Percentiles rank a stretch among this genome's conserved stretches.
Evolutionary conservation across 257 asterid genomes (phyloP).

Genomic region (Solanum verrucosum): DNA sequence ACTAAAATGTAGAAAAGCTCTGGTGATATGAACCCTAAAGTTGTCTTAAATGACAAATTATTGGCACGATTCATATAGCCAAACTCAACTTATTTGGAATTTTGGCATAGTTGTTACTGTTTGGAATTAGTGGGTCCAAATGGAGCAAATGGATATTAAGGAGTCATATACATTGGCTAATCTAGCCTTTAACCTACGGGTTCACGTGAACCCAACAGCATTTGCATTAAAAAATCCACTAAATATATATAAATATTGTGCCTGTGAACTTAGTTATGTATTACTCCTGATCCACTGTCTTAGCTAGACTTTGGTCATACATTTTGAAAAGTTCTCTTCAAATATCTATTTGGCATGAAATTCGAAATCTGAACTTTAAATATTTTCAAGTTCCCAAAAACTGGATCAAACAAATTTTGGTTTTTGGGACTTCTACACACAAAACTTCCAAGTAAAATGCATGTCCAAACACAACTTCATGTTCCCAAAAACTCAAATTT

Average conservation of each 20-base stretch:
- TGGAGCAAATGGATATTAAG: not conserved
- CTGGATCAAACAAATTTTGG: not conserved
- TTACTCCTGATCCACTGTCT: not conserved
- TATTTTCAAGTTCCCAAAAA: not conserved
- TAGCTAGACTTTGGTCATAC: not conserved
- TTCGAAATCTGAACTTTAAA: not conserved
- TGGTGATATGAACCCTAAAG: not conserved
- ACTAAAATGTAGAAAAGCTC: not conserved
- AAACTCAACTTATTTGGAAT: not conserved
- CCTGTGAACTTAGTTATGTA: not conserved
- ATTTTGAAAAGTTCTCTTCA: not conserved
- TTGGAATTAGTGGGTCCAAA: not conserved
- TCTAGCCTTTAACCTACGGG: not conserved
- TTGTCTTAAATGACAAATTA: not conserved
- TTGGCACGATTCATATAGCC: not conserved
- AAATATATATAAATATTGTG: not conserved
- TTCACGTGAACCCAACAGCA: not conserved
- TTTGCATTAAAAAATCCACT: not conserved
- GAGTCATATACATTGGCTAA: not conserved
- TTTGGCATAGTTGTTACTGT: not conserved
- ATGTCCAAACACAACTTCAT: not conserved
- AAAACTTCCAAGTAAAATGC: not conserved
- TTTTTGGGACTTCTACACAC: not conserved
- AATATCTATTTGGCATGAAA: not conserved
- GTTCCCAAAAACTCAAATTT: not conserved